Percentiles rank a stretch among this genome's conserved stretches.
Conservation (phyloP, 352 stramenopile genomes). For the Globisporangium middletonii region DNA sequence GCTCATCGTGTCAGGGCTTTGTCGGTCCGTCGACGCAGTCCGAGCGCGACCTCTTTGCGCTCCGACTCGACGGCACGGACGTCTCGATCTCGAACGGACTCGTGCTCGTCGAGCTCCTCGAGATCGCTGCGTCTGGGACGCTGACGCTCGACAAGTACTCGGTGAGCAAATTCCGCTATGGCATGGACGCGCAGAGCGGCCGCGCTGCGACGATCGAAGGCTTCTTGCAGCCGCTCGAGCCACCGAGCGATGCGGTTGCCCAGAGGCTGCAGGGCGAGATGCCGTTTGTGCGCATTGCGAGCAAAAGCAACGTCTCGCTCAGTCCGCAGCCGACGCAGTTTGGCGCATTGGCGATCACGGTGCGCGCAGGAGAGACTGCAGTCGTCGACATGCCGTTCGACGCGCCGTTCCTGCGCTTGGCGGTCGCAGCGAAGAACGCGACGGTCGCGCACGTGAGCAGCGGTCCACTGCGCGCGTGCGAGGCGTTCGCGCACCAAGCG, state of each 20-base stretch:
- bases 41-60: slow-evolving; percentile 29
- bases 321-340: slow-evolving; percentile 44
- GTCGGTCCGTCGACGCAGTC: slow-evolving; percentile 40
- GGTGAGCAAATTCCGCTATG: slow-evolving; percentile 46
- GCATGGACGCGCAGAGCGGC: slow-evolving; percentile 25
- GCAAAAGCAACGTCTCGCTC: slow-evolving; percentile 34
- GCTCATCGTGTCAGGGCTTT: slow-evolving; percentile 23
- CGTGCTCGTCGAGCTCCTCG: slow-evolving; percentile 29
- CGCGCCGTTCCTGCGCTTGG: slow-evolving; percentile 41
- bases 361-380: slow-evolving; percentile 24
- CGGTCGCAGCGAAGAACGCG: slow-evolving; percentile 37
- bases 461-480: slow-evolving; percentile 37
- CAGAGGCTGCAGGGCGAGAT: not conserved
- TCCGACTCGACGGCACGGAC: slow-evolving; percentile 27
- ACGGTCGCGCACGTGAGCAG: slow-evolving; percentile 37
- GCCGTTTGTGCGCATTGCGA: slow-evolving; percentile 21
- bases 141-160: slow-evolving; percentile 65
- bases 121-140: slow-evolving; percentile 21
- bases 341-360: slow-evolving; percentile 25
- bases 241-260: not conserved
- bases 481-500: slow-evolving; percentile 32
- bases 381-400: slow-evolving; percentile 55
- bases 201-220: slow-evolving; percentile 30
- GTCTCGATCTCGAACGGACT: slow-evolving; percentile 51
- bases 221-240: slow-evolving; percentile 32